phyloP scores from a whole-genome alignment of 192 early-diverging fungal species.

The Globomyces pollinis-pini region DNA sequence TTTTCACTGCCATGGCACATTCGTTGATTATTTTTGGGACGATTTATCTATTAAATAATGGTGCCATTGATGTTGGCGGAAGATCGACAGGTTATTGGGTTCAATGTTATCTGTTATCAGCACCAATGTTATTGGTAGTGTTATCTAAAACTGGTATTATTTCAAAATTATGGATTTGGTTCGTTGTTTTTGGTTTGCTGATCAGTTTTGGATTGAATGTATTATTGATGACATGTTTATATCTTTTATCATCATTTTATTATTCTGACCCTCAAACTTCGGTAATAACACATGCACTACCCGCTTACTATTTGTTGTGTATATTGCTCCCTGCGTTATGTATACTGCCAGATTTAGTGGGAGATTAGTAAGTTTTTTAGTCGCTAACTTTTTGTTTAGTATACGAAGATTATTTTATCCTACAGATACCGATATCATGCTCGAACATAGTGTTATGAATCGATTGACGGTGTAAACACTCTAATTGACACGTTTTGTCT shows the following conservation, averaged over 20 bases:
- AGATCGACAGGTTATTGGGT: conserved; percentile 35
- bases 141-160: conserved; percentile 23
- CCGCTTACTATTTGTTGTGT: conserved; percentile 23
- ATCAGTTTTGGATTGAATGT: conserved; percentile 19
- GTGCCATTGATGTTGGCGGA: conserved; percentile 20
- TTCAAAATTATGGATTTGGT: conserved; percentile 32
- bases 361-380: conserved; percentile 29
- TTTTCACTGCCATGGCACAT: background rate
- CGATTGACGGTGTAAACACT: too few species aligned
- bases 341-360: conserved; percentile 16
- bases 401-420: conserved; percentile 5
- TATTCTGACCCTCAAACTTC: conserved; percentile 21
- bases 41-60: conserved; percentile 25
- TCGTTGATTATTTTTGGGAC: conserved; percentile 22
- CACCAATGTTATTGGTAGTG: conserved; percentile 35
- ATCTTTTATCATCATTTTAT: conserved; percentile 22
- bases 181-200: conserved; percentile 17
- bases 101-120: conserved; percentile 34
- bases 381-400: conserved; percentile 10
- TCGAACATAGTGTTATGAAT: background rate
- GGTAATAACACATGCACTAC: conserved; percentile 22
- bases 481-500: too few species aligned
- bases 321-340: conserved; percentile 16
- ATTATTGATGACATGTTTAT: conserved; percentile 18
- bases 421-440: conserved; percentile 9